A percentile compares a stretch with the other conserved stretches of the same genome.
Evolutionary conservation across 345 rosid species (phyloP).

Genomic region (Linum trigynum): DNA sequence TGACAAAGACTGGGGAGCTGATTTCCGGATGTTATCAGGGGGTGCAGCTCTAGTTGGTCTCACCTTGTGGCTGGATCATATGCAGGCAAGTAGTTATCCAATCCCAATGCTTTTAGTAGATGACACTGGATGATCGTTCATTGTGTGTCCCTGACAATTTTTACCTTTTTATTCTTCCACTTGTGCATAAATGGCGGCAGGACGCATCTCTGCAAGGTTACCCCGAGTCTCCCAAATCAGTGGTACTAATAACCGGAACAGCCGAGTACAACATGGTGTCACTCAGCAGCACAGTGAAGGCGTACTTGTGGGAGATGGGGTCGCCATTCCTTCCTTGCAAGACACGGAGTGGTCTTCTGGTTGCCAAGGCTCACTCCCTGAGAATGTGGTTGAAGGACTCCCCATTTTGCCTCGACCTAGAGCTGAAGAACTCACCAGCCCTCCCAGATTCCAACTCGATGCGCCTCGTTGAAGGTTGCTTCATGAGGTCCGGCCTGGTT

Average conservation of each 20-base stretch:
- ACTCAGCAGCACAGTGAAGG: conserved; percentile 70
- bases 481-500: conserved; percentile 73
- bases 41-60: conserved; percentile 95
- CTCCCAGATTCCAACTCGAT: conserved; percentile 67
- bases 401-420: conserved; percentile 88
- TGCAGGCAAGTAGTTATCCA: conserved; percentile 57
- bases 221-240: conserved; percentile 86
- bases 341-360: conserved; percentile 68
- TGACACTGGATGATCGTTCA: background rate
- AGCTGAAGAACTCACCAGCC: conserved; percentile 54
- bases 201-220: conserved; percentile 89
- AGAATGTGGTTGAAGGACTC: conserved; percentile 98
- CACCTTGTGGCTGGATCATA: conserved; percentile 87
- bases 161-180: background rate
- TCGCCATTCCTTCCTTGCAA: conserved; percentile 88
- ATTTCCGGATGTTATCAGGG: conserved; percentile 81
- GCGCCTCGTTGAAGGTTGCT: conserved; percentile 78
- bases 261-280: conserved; percentile 82
- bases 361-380: conserved; percentile 88
- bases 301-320: conserved; percentile 95
- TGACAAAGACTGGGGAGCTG: conserved; percentile 95
- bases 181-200: conserved; percentile 23
- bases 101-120: background rate
- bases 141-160: background rate
- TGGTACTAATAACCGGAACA: conserved; percentile 76